Base-by-base conservation (phyloP, 2,329 filamentous ascomycete species). In the Sporothrix luriei region DNA sequence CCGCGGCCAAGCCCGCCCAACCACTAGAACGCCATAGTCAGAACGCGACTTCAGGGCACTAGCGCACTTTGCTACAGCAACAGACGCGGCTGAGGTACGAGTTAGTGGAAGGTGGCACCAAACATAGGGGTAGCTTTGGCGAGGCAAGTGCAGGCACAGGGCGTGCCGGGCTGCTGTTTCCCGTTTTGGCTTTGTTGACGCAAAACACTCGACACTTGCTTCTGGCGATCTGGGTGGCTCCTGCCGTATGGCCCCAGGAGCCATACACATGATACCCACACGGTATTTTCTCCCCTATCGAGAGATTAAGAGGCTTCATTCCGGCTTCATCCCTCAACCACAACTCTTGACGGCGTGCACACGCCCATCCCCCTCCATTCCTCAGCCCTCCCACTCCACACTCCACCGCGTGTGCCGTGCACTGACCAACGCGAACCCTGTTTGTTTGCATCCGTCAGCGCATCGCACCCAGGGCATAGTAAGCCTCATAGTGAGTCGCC, bases 1-100 rank as follows among this genome's bases (percentile, higher is more conserved):
- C 13, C 19, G 16, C 16, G 38, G 19, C 55, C 57, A 62, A 46
- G 43, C 68, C 64, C 68, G 68, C 68, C 52, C 38, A 46, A 29
- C n/a, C 43, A 29, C 29, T 16, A 43, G 7, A n/a, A 49, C 52
- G 46, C 33, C 67, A 55, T n/a, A n/a, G n/a, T n/a, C 59, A 62
- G 57, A 57, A 69, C 68, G 68, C 68, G 64, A 59, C 54, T 48
- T 21, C 64, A 26, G 52, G 29, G 21, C 26, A 66, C 55, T 70
- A 70, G 69, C 55, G 64, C 46, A 61, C 10, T 68, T 70, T 70
- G 65, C 69, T 70, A 62, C 66, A 57, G 66, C 69, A 70, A 70
- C 69, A 68, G 69, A 70, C 69, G 69, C 69, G 69, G 51, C 66
- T 70, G 66, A 19, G 16, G 26, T 29, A 67, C 49, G 43, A 13